A percentile compares a stretch with the other conserved stretches of the same genome.
Conservation (phyloP, 1,284 basidiomycete genomes). For the Boletus semigastroideus region DNA sequence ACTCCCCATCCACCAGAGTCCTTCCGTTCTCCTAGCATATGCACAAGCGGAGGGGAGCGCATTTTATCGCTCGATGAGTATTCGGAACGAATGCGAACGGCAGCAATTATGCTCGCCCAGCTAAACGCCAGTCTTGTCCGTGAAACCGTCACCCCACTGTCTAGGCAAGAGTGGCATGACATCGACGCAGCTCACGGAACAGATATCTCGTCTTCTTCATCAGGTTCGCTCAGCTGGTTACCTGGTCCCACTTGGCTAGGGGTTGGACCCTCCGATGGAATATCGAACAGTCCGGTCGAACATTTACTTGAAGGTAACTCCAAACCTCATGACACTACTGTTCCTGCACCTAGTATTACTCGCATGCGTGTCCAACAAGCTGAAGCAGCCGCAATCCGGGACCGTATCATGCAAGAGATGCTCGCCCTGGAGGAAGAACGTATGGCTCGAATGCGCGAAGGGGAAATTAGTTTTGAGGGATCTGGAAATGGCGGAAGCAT, state of each 20-base stretch:
- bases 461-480: conserved; percentile 52
- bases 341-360: conserved; percentile 31
- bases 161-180: conserved; percentile 35
- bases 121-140: conserved; percentile 82
- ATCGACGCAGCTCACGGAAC: conserved; percentile 7
- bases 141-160: conserved; percentile 41
- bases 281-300: conserved; percentile 29
- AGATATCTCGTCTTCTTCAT: conserved; percentile 28
- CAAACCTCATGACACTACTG: conserved; percentile 23
- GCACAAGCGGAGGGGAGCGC: conserved; percentile 15
- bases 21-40: conserved; percentile 1
- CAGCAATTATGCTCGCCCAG: conserved; percentile 98
- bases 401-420: conserved; percentile 99
- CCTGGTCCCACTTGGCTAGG: conserved; percentile 64
- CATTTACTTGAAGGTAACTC: conserved; percentile 32
- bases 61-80: conserved; percentile 85
- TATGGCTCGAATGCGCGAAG: conserved; percentile 89
- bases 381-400: conserved; percentile 88
- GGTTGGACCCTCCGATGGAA: conserved; percentile 29
- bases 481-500: conserved; percentile 38
- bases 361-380: conserved; percentile 71
- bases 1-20: conserved; percentile 10
- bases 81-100: conserved; percentile 96
- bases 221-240: conserved; percentile 55
- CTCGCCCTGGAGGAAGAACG: conserved; percentile 94